phyloP scores from a whole-genome alignment of 768 basidiomycete genomes.

The Auricularia sp. region DNA sequence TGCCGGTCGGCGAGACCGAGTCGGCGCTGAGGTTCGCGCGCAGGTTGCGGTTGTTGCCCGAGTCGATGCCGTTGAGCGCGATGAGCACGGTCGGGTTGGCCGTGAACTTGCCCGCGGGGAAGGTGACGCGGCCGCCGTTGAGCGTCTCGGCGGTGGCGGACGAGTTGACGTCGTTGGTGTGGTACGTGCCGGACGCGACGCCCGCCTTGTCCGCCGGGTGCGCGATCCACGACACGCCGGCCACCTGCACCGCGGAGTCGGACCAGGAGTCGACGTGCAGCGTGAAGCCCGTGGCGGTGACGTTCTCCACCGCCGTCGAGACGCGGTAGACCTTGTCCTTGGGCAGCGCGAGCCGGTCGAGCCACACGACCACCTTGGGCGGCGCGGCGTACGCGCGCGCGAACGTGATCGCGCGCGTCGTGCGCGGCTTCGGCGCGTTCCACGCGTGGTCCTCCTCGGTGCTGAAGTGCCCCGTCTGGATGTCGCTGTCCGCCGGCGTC shows the following conservation, averaged over 20 bases:
- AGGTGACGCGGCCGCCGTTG: not conserved
- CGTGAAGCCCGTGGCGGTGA: constrained; percentile 8
- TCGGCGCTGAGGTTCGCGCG: not conserved
- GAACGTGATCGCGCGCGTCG: constrained; percentile 6
- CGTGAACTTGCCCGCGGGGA: constrained; percentile 2
- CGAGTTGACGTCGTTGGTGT: constrained; percentile 6
- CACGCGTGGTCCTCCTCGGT: constrained; percentile 9
- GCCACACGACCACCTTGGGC: constrained; percentile 6
- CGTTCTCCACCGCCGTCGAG: not conserved
- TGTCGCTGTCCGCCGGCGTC: not conserved
- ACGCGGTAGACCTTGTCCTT: constrained; percentile 2
- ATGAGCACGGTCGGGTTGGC: constrained; percentile 4
- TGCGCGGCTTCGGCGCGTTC: constrained; percentile 5
- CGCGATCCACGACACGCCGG: constrained; percentile 7
- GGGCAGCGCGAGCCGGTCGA: constrained; percentile 3
- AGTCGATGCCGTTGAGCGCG: constrained; percentile 8
- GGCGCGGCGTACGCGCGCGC: constrained; percentile 4
- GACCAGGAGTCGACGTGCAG: constrained; percentile 10
- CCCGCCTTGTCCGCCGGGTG: constrained; percentile 8
- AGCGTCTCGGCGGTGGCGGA: not conserved
- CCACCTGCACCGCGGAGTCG: constrained; percentile 6
- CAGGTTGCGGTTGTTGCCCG: not conserved
- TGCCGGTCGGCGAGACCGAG: constrained; percentile 1
- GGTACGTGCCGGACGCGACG: constrained; percentile 4
- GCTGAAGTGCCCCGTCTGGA: constrained; percentile 5